Evolutionary conservation across 345 rosid genomes (phyloP).

Genomic region (Acer campestre): DNA sequence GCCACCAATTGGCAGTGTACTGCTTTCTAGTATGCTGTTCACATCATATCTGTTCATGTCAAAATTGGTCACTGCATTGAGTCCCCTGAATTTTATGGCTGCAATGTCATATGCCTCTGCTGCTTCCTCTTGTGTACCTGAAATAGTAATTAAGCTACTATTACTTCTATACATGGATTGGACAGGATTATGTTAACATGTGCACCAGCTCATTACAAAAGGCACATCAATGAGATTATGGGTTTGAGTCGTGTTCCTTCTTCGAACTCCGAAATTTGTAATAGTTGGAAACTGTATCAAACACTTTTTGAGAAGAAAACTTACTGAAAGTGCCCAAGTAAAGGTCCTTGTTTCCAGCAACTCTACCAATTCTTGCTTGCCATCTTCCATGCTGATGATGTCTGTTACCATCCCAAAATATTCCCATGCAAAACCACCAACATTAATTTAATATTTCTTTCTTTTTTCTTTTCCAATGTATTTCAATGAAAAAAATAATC

Average conservation of each 20-base stretch:
- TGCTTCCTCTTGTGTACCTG: conserved; percentile 96
- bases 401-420: conserved; percentile 32
- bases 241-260: no score
- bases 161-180: no score
- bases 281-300: no score
- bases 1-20: conserved; percentile 70
- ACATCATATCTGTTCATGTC: conserved; percentile 90
- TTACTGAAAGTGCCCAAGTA: conserved; percentile 91
- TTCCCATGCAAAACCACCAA: background rate
- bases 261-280: no score
- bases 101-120: conserved; percentile 99
- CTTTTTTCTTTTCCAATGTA: background rate
- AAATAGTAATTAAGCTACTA: no score
- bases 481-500: no score
- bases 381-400: conserved; percentile 99
- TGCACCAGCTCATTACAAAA: background rate
- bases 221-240: no score
- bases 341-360: conserved; percentile 96
- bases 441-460: background rate
- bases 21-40: conserved; percentile 82
- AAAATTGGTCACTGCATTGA: conserved; percentile 96
- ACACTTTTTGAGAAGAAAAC: background rate
- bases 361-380: conserved; percentile 99
- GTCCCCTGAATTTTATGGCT: conserved; percentile 89
- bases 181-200: background rate